phyloP scores from a whole-genome alignment of 495 filamentous ascomycete genomes.

The Penicillium simplicissimum region DNA sequence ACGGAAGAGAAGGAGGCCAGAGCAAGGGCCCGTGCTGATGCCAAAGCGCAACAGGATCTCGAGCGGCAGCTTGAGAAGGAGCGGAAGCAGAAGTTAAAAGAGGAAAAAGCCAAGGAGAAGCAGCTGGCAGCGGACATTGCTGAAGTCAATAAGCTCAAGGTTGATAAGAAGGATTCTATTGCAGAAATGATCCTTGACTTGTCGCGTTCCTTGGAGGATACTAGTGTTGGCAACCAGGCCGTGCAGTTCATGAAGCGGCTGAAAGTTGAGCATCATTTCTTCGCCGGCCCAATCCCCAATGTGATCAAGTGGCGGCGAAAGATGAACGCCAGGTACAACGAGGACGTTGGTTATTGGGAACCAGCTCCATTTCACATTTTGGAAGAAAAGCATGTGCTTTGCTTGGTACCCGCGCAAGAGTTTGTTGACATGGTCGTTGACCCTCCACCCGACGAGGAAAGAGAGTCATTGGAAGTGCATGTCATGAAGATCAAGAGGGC shows the following conservation, averaged over 20 bases:
- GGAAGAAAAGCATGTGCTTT: conserved; percentile 67
- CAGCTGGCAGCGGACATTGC: conserved; percentile 66
- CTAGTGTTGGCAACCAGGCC: conserved; percentile 50
- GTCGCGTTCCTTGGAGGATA: conserved; percentile 52
- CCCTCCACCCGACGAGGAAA: conserved; percentile 24
- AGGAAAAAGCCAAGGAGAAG: conserved; percentile 64
- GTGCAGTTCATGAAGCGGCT: conserved; percentile 57
- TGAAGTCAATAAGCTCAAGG: conserved; percentile 73
- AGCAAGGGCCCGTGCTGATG: conserved; percentile 50
- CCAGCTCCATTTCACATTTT: conserved; percentile 59
- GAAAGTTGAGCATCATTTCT: conserved; percentile 55
- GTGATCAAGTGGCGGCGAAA: conserved; percentile 77
- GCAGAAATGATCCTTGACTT: conserved; percentile 87
- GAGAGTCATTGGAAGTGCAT: conserved; percentile 60
- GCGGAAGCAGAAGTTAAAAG: conserved; percentile 50
- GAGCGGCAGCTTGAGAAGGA: conserved; percentile 49
- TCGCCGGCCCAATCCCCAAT: conserved; percentile 53
- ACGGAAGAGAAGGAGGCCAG: conserved; percentile 55
- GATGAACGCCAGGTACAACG: conserved; percentile 61
- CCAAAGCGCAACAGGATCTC: conserved; percentile 47
- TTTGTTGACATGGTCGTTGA: conserved; percentile 64
- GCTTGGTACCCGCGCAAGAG: conserved; percentile 63
- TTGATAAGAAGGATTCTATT: conserved; percentile 72
- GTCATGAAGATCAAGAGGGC: conserved; percentile 54
- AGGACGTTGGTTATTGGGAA: conserved; percentile 63